Evolutionary conservation across 306 rosid genomes (phyloP).

Genomic region (Purshia tridentata): DNA sequence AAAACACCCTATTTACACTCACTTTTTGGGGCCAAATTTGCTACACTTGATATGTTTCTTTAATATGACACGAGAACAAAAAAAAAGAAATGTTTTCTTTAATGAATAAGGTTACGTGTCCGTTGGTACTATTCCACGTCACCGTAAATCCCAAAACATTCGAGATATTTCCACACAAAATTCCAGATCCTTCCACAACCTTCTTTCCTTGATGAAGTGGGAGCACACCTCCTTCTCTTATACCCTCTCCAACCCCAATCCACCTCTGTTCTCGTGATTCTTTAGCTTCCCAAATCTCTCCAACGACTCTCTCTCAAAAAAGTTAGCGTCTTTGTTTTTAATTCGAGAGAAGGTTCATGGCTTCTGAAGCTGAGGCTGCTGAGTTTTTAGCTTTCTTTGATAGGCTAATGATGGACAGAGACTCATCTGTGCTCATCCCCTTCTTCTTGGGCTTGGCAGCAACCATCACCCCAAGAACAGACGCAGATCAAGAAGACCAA

Average conservation of each 20-base stretch:
- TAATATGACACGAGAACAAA: no score
- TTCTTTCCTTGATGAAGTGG: conserved; percentile 19
- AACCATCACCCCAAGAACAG: neutral
- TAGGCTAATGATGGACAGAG: conserved; percentile 41
- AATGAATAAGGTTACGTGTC: no score
- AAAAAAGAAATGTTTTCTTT: no score
- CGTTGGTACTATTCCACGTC: no score
- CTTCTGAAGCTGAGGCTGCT: conserved; percentile 44
- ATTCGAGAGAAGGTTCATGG: conserved; percentile 33
- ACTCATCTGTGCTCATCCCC: conserved; percentile 55
- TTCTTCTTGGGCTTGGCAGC: conserved; percentile 50
- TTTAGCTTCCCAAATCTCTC: no score
- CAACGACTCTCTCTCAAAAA: neutral
- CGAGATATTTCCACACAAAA: neutral
- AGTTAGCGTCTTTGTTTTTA: neutral
- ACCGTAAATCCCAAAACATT: neutral
- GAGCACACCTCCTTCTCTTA: conserved; percentile 17
- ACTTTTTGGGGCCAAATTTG: no score
- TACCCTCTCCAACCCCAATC: neutral
- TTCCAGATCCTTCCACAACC: conserved; percentile 74
- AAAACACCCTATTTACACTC: no score
- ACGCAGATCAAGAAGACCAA: conserved; percentile 27
- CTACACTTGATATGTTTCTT: no score
- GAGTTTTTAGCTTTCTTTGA: conserved; percentile 48
- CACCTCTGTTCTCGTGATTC: neutral